phyloP scores from a whole-genome alignment of 495 filamentous ascomycete species.

The Neurospora sp. region DNA sequence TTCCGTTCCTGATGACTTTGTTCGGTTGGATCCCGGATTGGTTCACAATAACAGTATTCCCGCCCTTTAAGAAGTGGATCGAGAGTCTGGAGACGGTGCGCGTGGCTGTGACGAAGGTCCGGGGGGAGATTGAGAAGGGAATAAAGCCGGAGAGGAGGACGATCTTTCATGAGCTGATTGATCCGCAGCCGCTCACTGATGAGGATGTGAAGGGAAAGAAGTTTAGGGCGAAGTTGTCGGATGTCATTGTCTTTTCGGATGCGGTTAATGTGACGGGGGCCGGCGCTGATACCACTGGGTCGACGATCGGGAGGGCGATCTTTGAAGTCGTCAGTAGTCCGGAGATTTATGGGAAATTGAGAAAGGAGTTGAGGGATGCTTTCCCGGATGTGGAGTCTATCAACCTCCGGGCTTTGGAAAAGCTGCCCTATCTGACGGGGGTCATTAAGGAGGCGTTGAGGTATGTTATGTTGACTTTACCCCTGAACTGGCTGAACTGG shows the following conservation, averaged over 20 bases:
- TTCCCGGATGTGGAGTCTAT: slow-evolving; percentile 23
- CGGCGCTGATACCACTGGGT: slow-evolving; percentile 32
- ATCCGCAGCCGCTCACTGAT: slow-evolving; percentile 3
- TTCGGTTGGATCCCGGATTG: slow-evolving; percentile 8
- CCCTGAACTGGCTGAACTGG: no score
- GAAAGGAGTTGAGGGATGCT: slow-evolving; percentile 21
- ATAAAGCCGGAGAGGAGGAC: slow-evolving; percentile 7
- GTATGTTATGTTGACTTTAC: neutral
- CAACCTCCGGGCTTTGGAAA: slow-evolving; percentile 9
- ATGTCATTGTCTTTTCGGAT: slow-evolving; percentile 18
- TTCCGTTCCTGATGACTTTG: slow-evolving; percentile 8
- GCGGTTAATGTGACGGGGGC: slow-evolving; percentile 24
- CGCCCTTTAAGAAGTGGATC: slow-evolving; percentile 4
- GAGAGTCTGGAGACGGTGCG: slow-evolving; percentile 8
- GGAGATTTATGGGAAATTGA: slow-evolving; percentile 18
- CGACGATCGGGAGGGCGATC: slow-evolving; percentile 26
- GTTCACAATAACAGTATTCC: slow-evolving; percentile 10
- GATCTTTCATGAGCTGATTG: slow-evolving; percentile 21
- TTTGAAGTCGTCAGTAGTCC: slow-evolving; percentile 28
- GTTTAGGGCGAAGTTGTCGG: slow-evolving; percentile 14
- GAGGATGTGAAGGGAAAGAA: slow-evolving; percentile 13
- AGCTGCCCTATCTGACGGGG: slow-evolving; percentile 27
- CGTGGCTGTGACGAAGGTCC: slow-evolving; percentile 7
- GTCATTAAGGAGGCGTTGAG: slow-evolving; percentile 25
- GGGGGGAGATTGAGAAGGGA: slow-evolving; percentile 3